phyloP scores from a whole-genome alignment of 2,329 filamentous ascomycete species.

The Cladophialophora psammophila region DNA sequence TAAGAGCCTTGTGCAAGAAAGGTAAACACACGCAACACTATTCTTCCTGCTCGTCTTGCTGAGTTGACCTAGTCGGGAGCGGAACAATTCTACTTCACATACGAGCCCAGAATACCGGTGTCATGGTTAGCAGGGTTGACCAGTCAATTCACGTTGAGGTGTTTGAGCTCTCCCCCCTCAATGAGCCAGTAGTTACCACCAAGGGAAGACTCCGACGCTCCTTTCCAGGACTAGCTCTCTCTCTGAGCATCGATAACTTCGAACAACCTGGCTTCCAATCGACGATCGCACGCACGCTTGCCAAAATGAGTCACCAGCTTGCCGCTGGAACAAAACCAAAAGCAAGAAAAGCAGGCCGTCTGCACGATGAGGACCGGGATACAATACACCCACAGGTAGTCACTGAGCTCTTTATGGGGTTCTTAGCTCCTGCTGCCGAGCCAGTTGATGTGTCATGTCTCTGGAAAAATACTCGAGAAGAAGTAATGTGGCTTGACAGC shows the following conservation, averaged over 20 bases:
- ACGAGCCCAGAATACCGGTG: slow-evolving; percentile 55
- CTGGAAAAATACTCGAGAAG: slow-evolving; percentile 62
- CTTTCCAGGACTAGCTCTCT: slow-evolving; percentile 54
- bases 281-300: slow-evolving; percentile 45
- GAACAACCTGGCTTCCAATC: slow-evolving; percentile 40
- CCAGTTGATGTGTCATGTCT: slow-evolving; percentile 45
- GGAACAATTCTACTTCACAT: slow-evolving; percentile 44
- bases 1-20: too few species aligned
- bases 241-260: slow-evolving; percentile 41
- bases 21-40: too few species aligned
- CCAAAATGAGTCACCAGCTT: slow-evolving; percentile 48
- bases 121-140: slow-evolving; percentile 48
- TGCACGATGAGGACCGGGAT: slow-evolving; percentile 56
- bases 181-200: slow-evolving; percentile 48
- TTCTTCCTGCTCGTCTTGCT: too few species aligned
- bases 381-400: slow-evolving; percentile 59
- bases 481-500: slow-evolving; percentile 55
- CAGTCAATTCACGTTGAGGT: slow-evolving; percentile 47
- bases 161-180: slow-evolving; percentile 57
- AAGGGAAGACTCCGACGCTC: slow-evolving; percentile 51
- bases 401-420: slow-evolving; percentile 56
- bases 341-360: slow-evolving; percentile 49
- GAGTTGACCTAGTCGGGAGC: background rate
- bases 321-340: slow-evolving; percentile 47
- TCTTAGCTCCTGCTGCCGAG: slow-evolving; percentile 52